These are phyloP conservation scores for Alectoria sarmentosa DNA, from an alignment of 495 filamentous ascomycete species.

Conservation along the genomic window DNA sequence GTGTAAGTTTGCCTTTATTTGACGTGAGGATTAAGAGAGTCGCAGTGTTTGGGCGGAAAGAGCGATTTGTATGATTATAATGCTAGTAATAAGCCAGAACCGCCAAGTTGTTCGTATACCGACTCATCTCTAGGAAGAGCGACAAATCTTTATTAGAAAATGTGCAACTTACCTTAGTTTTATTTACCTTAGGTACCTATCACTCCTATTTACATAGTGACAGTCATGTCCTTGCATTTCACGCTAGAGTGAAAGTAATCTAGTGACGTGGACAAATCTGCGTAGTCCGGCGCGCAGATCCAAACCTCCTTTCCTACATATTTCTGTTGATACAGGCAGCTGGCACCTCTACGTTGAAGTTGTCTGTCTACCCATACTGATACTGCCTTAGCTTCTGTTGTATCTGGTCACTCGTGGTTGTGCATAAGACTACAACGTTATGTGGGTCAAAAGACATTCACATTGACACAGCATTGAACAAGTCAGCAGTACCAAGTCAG, in stretches of 20 bases:
- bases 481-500: background rate
- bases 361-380: background rate
- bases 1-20: background rate
- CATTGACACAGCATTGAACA: background rate
- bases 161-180: too few relatives aligned
- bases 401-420: conserved; percentile 2
- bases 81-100: background rate
- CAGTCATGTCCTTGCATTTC: background rate
- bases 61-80: background rate
- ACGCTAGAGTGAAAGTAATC: background rate
- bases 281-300: background rate
- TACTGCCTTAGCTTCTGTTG: background rate
- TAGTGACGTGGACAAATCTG: background rate
- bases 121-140: too few relatives aligned
- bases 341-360: background rate
- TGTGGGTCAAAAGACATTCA: background rate
- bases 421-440: background rate
- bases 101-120: too few relatives aligned
- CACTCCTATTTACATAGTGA: too few relatives aligned
- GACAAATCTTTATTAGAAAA: too few relatives aligned
- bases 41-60: background rate
- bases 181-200: too few relatives aligned
- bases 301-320: background rate
- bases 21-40: background rate
- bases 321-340: background rate